Evolutionary conservation across 352 stramenopile genomes (phyloP), one percentile per base, ranked within the genome.

Genomic region (Phytopythium aichiense): DNA sequence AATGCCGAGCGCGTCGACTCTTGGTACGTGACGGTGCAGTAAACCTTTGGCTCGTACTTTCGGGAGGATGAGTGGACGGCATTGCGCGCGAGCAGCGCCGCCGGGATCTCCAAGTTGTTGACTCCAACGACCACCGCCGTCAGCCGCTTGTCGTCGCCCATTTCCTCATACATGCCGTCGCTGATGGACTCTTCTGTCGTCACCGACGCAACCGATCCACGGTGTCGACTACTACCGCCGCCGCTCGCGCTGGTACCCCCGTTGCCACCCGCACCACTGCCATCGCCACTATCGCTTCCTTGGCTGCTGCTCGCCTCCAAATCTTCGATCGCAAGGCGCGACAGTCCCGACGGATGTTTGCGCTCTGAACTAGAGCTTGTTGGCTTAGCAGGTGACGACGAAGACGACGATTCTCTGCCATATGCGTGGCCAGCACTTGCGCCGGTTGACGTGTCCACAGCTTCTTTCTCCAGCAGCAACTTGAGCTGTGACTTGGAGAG

Each of bases 1-100:
- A 84, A 65, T 7, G 86, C 85, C 9, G 81, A 92, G 8, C 86
- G 81, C 1, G 86, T 95, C 38, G 86, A 89, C 38, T 91, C 70
- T 56, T 84, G 72, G 58, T 87, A 93, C 35, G 77, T 89, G 30
- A 95, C 81, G 3, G 86, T 92, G 62, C 84, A 95, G 60, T 95
- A 95, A 8, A 92, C 70, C 54, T 91, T 93, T 5, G 71, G 84
- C 22, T 88, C 78, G 1, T 71, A 37, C 51, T 67, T 52, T 18
- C 73, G 64, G 0, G 42, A 73, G 42, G 67, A 68, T n/a, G 60
- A 65, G 50, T 66, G 63, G 40, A 73, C 73, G 52, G 73, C 79
- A 63, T 79, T 84, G 30, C 54, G 64, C 37, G 50, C 62, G 56
- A 85, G 70, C 52, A 77, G 52, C 23, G 67, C 61, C 11, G 64